phyloP scores from a whole-genome alignment of 2,329 filamentous ascomycete genomes.

The Sporothrix phasma region DNA sequence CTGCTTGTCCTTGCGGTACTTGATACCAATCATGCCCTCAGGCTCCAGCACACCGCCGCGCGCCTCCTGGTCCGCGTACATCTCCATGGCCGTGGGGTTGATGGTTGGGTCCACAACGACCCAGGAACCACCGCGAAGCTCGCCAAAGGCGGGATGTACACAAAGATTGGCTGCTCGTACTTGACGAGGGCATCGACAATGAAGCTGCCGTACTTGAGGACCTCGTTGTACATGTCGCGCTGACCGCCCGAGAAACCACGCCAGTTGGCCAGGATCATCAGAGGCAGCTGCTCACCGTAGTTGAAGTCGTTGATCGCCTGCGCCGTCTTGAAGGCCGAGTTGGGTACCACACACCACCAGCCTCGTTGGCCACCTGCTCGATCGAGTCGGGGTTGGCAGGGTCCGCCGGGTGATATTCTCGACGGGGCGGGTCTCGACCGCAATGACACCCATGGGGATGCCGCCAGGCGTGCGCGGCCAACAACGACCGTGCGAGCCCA shows the following conservation, averaged over 20 bases:
- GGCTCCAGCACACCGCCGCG: constrained; percentile 96
- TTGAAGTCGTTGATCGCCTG: constrained; percentile 99
- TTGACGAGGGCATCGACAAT: constrained; percentile 98
- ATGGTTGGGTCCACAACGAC: constrained; percentile 98
- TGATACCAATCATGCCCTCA: constrained; percentile 97
- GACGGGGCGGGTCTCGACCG: constrained; percentile 86
- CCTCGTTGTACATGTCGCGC: constrained; percentile 99
- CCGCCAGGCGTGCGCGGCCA: constrained; percentile 93
- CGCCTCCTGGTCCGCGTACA: constrained; percentile 94
- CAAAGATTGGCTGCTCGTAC: constrained; percentile 96
- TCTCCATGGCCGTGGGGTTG: constrained; percentile 94
- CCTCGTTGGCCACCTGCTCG: constrained; percentile 88
- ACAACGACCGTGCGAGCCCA: constrained; percentile 97
- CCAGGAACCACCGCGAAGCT: constrained; percentile 98
- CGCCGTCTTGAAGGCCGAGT: constrained; percentile 98
- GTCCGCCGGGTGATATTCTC: constrained; percentile 94
- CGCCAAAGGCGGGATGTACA: constrained; percentile 97
- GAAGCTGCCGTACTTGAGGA: constrained; percentile 98
- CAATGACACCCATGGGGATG: constrained; percentile 97
- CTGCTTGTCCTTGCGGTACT: constrained; percentile 95
- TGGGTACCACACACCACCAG: constrained; percentile 99
- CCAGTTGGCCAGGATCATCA: constrained; percentile 99
- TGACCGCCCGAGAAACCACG: constrained; percentile 99
- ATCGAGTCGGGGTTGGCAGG: constrained; percentile 97
- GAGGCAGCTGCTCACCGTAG: constrained; percentile 90